Base-by-base conservation (phyloP, 805 yeast genomes). In the Lipomyces sp. region DNA sequence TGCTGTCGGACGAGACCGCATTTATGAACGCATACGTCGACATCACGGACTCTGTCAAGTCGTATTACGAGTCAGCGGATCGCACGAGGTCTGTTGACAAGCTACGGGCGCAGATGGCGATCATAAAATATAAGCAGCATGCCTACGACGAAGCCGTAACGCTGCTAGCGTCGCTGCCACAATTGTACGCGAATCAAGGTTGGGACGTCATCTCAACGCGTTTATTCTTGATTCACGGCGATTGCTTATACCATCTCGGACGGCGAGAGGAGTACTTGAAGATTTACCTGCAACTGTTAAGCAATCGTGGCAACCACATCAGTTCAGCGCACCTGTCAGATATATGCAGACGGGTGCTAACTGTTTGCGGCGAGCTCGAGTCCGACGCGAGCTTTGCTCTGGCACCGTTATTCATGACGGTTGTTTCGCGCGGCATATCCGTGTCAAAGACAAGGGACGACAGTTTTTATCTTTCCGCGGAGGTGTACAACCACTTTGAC, bases 91-190 rank as follows among this genome's bases (percentile, higher is more conserved):
- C 87, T 0, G 82, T 85, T 5, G 90, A 86, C 61, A 72, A 83
- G 3, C 71, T 93, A 14, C 81, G 90, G 1, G 79, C 86, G 5
- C 96, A 91, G 57, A 74, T 88, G 46, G 96, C 95, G 0, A 63
- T 84, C 10, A 67, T 88, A 16, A 81, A 83, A 52, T 82, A 78
- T 63, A 80, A 78, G 57, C 69, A 72, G 28, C 68, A 75, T 2
- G 74, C 84, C 31, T 83, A 79, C 59, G 74, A 74, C 33, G 75
- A 77, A 39, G 83, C 96, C 1, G 76, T 81, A 14, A 70, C 76
- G 4, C 79, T 86, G 2, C 70, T 91, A 11, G 79, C 80, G 34
- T 79, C 81, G 7, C 81, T 93, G 2, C 86, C 86, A 41, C 80
- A 78, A 34, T 80, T 80, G 48, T 89, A 85, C 61, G 74, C 77